Conservation (phyloP, 495 filamentous ascomycete genomes). For the Talaromyces adpressus region DNA sequence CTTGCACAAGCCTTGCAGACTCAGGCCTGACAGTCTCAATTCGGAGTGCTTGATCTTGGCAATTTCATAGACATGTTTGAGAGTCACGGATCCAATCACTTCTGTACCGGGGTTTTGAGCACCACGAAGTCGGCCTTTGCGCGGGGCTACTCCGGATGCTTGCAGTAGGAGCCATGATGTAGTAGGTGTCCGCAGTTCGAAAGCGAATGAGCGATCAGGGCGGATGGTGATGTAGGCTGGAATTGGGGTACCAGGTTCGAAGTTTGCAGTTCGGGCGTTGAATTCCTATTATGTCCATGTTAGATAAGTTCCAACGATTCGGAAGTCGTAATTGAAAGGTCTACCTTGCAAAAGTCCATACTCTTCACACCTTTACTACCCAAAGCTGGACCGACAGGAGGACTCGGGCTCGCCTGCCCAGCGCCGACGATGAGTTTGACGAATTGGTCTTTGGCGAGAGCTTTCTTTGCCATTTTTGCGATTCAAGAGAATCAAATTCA, state of each 20-base stretch:
- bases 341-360: constrained; percentile 99
- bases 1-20: constrained; percentile 74
- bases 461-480: constrained; percentile 19
- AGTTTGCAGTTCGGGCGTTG: constrained; percentile 88
- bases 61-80: constrained; percentile 98
- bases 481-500: not conserved
- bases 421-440: constrained; percentile 98
- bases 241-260: constrained; percentile 76
- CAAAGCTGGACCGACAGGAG: constrained; percentile 94
- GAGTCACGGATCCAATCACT: constrained; percentile 68
- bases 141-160: constrained; percentile 68
- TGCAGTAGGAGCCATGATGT: constrained; percentile 82
- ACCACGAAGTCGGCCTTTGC: constrained; percentile 73
- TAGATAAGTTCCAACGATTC: not conserved
- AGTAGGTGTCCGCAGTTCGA: constrained; percentile 87
- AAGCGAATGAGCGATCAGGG: constrained; percentile 86
- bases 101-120: constrained; percentile 74
- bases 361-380: constrained; percentile 98
- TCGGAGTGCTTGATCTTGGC: constrained; percentile 92
- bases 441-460: constrained; percentile 67
- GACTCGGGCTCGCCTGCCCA: constrained; percentile 91
- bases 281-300: constrained; percentile 65
- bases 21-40: constrained; percentile 69
- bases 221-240: constrained; percentile 87
- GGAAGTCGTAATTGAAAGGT: constrained; percentile 8